phyloP scores from a whole-genome alignment of 306 rosid species.

The Datisca glomerata region DNA sequence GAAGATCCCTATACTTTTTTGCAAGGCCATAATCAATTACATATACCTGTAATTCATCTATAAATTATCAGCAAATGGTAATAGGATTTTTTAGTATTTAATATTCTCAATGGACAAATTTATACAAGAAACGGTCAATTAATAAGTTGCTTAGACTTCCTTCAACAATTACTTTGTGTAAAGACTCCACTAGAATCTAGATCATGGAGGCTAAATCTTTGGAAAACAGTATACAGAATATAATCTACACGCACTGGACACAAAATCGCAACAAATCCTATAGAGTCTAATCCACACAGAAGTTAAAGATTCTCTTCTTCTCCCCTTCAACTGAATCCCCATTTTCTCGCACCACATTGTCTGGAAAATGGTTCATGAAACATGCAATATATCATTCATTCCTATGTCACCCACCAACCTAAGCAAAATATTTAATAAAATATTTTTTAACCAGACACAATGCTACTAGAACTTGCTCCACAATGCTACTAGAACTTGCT shows the following conservation, averaged over 20 bases:
- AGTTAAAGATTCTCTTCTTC: too few relatives aligned
- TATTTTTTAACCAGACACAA: too few relatives aligned
- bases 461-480: background rate
- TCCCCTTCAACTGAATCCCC: too few relatives aligned
- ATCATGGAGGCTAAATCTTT: too few relatives aligned
- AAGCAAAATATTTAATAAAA: background rate
- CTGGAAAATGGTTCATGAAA: too few relatives aligned
- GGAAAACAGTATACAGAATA: too few relatives aligned
- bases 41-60: slow-evolving; percentile 50
- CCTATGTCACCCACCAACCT: background rate
- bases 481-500: background rate
- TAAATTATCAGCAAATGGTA: too few relatives aligned
- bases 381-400: background rate
- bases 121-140: background rate
- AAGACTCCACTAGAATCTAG: too few relatives aligned
- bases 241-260: too few relatives aligned
- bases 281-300: too few relatives aligned
- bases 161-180: background rate
- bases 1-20: slow-evolving; percentile 93
- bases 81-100: background rate
- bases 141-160: background rate
- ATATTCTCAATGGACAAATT: background rate
- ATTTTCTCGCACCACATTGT: too few relatives aligned
- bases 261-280: too few relatives aligned
- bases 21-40: slow-evolving; percentile 93